Evolutionary conservation across 257 asterid species (phyloP), one percentile per base, ranked within the genome.

Genomic region (Lithospermum erythrorhizon): DNA sequence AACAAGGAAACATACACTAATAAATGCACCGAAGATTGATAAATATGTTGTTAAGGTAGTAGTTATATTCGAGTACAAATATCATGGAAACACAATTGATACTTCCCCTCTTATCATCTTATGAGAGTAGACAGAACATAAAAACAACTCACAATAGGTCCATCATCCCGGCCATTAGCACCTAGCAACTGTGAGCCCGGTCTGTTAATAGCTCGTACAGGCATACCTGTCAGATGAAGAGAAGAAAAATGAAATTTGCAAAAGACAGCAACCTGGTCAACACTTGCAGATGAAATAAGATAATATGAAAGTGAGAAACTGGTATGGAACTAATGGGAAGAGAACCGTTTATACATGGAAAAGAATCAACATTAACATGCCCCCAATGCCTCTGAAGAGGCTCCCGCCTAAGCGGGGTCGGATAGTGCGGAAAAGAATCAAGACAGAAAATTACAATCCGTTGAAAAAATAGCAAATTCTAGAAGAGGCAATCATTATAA

Each of bases 161-260:
- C 98, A 76, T 93, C 98, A 84, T 93, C 98, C 70, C 98, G 89
- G 68, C 95, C 98, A 81, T 86, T 89, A 57, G 90, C 87, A 64
- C 97, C 98, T 47, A 88, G 78, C 76, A 84, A 67, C 77, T 86
- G 96, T 11, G 95, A 81, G 49, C 94, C 94, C 53, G 97, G 97
- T 79, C 97, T 79, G 73, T 86, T 88, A 68, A 86, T 86, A 24
- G 90, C 95, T 55, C 95, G 85, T 73, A 89, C 89, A 5, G 96
- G 81, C 72, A 86, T 76, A 78, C 94, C 97, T 93, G 81, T 65
- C 37, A 19, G 56, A 30, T 70, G 47, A 68, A 70, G 70, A 63
- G 67, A 61, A 71, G 62, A 66, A 71, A 59, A 49, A 32, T 61
- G 59, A 21, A 63, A 24, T 57, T 58, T 61, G 16, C 30, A 22